Base-by-base conservation (phyloP, 2,329 filamentous ascomycete species). In the Fusarium floridanum region DNA sequence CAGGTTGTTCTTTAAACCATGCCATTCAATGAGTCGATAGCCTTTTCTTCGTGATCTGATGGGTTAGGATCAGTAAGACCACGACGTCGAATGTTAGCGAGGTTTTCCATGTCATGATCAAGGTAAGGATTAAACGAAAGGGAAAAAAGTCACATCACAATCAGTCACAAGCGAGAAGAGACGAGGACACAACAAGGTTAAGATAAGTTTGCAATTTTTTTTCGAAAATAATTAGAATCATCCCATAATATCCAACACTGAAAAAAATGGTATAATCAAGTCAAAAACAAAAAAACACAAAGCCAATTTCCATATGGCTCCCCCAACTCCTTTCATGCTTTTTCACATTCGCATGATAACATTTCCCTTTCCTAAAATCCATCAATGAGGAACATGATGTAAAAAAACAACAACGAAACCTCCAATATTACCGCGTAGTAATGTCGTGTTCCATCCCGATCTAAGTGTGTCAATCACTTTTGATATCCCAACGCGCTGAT, bases 361-460 rank as follows among this genome's bases (percentile, higher is more conserved):
- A 60, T 71, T 64, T 68, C 59, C 29, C 60, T 41, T 36, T 68
- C 65, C 56, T 65, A 12, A 12, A 34, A 69, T 66, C 69, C 67
- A 75, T 67, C 64, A 68, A 64, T 69, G 69, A 76, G 71, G 71
- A 70, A 75, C 67, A 70, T 72, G 45, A 29, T 67, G 53, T 63
- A 65, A 68, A 64, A 70, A 61, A 67, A 72, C 75, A 64, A 70
- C 65, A 67, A 72, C 75, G 59, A 64, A 66, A 69, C 75, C 74
- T 77, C 75, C 74, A 71, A 71, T 71, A 78, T 78, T 78, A 78
- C 77, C 77, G 77, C 67, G 77, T 75, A 78, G 77, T 78, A 78
- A 75, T 73, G 64, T 72, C 65, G 53, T 69, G 39, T 71, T 71
- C 75, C 70, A 55, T 69, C 77, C 71, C n/a, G 57, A 72, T 78